Evolutionary conservation across 768 basidiomycete genomes (phyloP).

Genomic region (Epithele typhae): DNA sequence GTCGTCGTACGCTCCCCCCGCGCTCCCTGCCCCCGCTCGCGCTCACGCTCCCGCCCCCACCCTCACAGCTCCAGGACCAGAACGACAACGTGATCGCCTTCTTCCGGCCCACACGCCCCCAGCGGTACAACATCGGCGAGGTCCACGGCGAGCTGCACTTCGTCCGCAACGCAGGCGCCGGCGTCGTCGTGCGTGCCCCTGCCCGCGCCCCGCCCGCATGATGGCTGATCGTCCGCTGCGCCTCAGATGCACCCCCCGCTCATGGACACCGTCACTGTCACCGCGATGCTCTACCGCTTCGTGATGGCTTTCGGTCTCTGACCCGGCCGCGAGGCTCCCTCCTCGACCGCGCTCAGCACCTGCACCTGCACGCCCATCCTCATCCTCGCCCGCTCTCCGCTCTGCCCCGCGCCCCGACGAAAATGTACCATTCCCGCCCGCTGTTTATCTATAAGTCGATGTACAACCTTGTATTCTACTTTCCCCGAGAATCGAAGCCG

Average conservation of each 20-base stretch:
- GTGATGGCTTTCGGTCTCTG: constrained; percentile 49
- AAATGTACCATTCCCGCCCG: constrained; percentile 14
- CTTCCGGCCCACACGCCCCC: constrained; percentile 72
- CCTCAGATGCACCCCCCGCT: constrained; percentile 78
- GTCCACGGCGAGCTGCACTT: constrained; percentile 86
- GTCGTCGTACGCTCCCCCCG: constrained; percentile 45
- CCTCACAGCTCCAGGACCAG: constrained; percentile 63
- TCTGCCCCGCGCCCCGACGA: constrained; percentile 2
- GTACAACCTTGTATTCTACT: constrained; percentile 20
- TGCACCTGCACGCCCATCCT: neutral
- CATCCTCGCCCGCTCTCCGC: neutral
- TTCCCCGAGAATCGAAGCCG: constrained; percentile 10
- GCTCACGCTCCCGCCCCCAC: neutral
- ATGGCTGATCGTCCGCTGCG: constrained; percentile 6
- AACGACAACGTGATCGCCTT: constrained; percentile 69
- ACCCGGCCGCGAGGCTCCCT: constrained; percentile 16
- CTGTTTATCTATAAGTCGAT: constrained; percentile 16
- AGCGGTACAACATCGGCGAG: constrained; percentile 82
- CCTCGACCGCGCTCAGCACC: neutral
- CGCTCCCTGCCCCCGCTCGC: neutral
- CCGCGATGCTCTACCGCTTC: constrained; percentile 82
- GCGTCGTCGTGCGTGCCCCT: constrained; percentile 62
- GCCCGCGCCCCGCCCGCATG: constrained; percentile 7
- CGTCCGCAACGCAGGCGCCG: constrained; percentile 70
- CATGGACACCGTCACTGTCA: constrained; percentile 85